phyloP scores from a whole-genome alignment of 495 filamentous ascomycete genomes.

The Neurospora sp. region DNA sequence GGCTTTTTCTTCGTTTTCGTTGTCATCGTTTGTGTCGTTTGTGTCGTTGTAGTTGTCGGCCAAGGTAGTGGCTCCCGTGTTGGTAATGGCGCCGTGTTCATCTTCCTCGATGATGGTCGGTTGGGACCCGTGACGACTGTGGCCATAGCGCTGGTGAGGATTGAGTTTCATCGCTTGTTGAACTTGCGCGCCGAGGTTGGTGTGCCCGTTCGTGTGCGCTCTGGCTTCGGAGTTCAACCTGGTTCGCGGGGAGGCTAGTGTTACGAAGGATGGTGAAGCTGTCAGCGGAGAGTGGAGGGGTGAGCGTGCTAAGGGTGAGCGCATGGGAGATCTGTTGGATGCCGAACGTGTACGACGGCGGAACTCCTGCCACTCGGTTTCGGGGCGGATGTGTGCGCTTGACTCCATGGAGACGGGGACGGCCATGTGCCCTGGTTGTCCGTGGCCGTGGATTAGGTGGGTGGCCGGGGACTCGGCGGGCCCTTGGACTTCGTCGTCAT shows the following conservation, averaged over 20 bases:
- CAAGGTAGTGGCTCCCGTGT: background rate
- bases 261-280: conserved; percentile 5
- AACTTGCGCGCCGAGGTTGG: background rate
- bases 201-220: background rate
- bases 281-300: conserved; percentile 7
- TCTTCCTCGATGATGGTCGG: background rate
- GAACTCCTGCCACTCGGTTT: conserved; percentile 46
- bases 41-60: background rate
- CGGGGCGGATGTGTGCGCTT: conserved; percentile 15
- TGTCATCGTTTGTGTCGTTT: background rate
- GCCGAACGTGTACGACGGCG: conserved; percentile 32
- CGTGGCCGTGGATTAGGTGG: background rate
- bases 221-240: background rate
- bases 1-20: background rate
- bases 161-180: background rate
- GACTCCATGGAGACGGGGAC: conserved; percentile 23
- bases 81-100: background rate
- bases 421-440: conserved; percentile 17
- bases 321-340: background rate
- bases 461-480: conserved; percentile 13
- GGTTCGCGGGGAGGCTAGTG: background rate
- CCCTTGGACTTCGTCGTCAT: conserved; percentile 29
- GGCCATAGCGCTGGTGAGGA: background rate
- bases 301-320: background rate
- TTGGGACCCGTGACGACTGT: background rate